phyloP scores from a whole-genome alignment of 2,329 filamentous ascomycete species.

The Cladophialophora carrionii region DNA sequence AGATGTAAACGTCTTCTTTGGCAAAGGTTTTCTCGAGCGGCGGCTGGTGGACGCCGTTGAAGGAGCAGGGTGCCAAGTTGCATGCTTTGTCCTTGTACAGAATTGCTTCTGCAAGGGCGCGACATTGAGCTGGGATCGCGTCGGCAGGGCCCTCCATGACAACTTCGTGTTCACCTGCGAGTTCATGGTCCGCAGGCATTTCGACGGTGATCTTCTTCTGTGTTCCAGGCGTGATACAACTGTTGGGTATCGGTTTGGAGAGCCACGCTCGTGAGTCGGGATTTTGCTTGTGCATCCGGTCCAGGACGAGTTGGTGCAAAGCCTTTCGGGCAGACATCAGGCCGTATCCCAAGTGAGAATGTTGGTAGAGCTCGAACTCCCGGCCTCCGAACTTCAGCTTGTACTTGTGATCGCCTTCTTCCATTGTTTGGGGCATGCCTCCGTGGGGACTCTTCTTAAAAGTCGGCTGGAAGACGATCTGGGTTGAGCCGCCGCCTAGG shows the following conservation, averaged over 20 bases:
- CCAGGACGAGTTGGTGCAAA: constrained; percentile 75
- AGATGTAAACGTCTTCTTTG: constrained; percentile 89
- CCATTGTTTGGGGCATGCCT: constrained; percentile 82
- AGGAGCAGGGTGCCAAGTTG: constrained; percentile 87
- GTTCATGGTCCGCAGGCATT: constrained; percentile 66
- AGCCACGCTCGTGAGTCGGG: constrained; percentile 69
- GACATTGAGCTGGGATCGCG: constrained; percentile 81
- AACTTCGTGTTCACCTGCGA: constrained; percentile 68
- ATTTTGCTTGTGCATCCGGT: constrained; percentile 68
- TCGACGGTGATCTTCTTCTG: constrained; percentile 72
- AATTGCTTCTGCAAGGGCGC: constrained; percentile 85
- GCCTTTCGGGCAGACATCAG: constrained; percentile 92
- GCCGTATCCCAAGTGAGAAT: constrained; percentile 95
- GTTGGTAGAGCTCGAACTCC: constrained; percentile 91
- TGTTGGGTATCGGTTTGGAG: constrained; percentile 72
- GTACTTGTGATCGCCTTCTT: constrained; percentile 95
- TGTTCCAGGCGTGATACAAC: constrained; percentile 83
- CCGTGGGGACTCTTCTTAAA: constrained; percentile 74
- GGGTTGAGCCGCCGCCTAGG: constrained; percentile 92
- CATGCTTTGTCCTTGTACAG: constrained; percentile 84
- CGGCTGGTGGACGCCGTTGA: constrained; percentile 96
- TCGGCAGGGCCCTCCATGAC: constrained; percentile 85
- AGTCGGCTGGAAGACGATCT: constrained; percentile 97
- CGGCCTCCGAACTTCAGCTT: constrained; percentile 85
- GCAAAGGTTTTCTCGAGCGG: constrained; percentile 89